Percentiles rank a stretch among this genome's conserved stretches.
Conservation (phyloP, 768 basidiomycete species). For the Hericium rajendrae region DNA sequence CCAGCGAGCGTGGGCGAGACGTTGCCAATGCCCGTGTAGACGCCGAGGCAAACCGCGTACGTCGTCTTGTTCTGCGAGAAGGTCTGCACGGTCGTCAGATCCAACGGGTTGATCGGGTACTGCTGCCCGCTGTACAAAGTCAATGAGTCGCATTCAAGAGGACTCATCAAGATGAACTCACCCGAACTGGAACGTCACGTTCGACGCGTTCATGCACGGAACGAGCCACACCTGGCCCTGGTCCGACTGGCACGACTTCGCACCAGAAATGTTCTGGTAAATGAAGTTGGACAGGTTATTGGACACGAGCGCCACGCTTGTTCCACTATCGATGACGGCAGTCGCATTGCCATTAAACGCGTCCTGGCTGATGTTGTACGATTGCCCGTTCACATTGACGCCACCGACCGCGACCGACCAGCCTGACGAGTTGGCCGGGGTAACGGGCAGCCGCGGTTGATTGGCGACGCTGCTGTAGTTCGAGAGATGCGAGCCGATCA, state of each 20-base stretch:
- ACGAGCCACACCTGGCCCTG: not conserved
- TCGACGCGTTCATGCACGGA: not conserved
- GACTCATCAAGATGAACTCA: not conserved
- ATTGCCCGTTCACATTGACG: not conserved
- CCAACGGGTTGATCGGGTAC: not conserved
- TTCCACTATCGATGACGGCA: not conserved
- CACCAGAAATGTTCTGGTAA: not conserved
- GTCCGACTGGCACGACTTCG: not conserved
- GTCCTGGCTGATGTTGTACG: not conserved
- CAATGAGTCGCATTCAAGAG: not conserved
- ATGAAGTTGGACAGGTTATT: not conserved
- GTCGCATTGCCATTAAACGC: not conserved
- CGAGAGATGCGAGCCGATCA: not conserved
- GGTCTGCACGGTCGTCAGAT: not conserved
- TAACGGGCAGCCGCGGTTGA: not conserved
- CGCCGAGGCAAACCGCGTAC: not conserved
- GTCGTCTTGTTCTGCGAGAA: not conserved
- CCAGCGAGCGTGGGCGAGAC: not conserved
- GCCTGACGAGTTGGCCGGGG: not conserved
- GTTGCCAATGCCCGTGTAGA: not conserved
- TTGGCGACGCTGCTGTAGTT: not conserved
- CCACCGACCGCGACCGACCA: not conserved
- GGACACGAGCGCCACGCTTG: not conserved
- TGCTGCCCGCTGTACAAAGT: not conserved
- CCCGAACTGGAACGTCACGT: not conserved